Conservation (phyloP, 106 monocot species). For the Chionographis japonica region DNA sequence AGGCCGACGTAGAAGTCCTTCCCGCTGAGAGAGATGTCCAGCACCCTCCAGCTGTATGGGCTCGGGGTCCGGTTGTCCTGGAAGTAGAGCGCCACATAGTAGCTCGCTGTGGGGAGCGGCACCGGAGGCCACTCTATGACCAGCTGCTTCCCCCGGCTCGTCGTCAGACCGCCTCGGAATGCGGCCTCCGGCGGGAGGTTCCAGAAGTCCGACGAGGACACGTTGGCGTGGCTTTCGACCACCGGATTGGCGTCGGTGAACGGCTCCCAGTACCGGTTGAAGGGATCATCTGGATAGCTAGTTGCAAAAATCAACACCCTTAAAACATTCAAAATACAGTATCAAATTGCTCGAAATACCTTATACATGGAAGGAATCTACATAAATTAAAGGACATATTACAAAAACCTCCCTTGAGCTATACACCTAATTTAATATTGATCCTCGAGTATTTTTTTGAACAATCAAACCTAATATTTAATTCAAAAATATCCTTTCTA, state of each 20-base stretch:
- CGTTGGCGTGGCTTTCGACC: slow-evolving; percentile 41
- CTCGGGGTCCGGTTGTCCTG: slow-evolving; percentile 78
- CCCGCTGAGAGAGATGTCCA: slow-evolving; percentile 67
- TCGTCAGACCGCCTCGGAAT: slow-evolving; percentile 48
- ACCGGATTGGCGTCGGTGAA: slow-evolving; percentile 40
- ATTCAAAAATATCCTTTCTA: too few relatives aligned
- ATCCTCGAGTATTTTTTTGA: too few relatives aligned
- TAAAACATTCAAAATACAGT: background rate
- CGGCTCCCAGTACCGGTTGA: slow-evolving; percentile 87
- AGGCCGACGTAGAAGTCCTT: slow-evolving; percentile 43
- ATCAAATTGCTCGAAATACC: too few relatives aligned
- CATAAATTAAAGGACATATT: too few relatives aligned
- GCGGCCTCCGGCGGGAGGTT: slow-evolving; percentile 58
- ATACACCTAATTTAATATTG: too few relatives aligned
- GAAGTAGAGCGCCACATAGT: slow-evolving; percentile 92
- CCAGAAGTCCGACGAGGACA: slow-evolving; percentile 60
- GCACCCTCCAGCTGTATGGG: slow-evolving; percentile 71
- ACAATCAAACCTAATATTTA: too few relatives aligned
- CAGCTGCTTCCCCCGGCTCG: slow-evolving; percentile 59
- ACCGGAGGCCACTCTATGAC: slow-evolving; percentile 56
- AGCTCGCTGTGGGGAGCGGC: slow-evolving; percentile 45
- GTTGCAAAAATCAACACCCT: slow-evolving; percentile 15
- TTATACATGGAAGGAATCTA: too few relatives aligned
- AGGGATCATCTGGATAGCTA: slow-evolving; percentile 88
- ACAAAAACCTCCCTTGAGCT: too few relatives aligned